These are phyloP conservation scores for Phialophora macrospora DNA, from an alignment of 2,329 filamentous ascomycete genomes.

Conservation along the genomic window DNA sequence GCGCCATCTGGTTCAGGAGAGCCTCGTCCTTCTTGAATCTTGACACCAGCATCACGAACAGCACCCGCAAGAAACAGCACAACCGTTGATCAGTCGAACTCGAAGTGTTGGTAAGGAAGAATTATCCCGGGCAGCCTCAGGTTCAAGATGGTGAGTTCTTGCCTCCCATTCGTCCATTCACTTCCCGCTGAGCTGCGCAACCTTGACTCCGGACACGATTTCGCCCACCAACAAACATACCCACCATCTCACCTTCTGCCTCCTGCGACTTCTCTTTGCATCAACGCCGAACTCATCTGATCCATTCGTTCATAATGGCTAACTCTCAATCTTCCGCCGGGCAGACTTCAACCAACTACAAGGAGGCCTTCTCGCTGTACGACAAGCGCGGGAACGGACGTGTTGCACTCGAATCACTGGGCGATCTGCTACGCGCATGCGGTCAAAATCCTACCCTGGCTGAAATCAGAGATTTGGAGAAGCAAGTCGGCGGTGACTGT, in stretches of 20 bases:
- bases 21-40: slow-evolving; percentile 15
- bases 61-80: not conserved
- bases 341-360: slow-evolving; percentile 93
- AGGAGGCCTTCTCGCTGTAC: slow-evolving; percentile 99
- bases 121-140: slow-evolving; percentile 4
- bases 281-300: not conserved
- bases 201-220: slow-evolving; percentile 19
- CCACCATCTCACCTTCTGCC: not conserved
- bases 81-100: not conserved
- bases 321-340: slow-evolving; percentile 37
- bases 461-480: slow-evolving; percentile 91
- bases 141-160: slow-evolving; percentile 34
- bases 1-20: slow-evolving; percentile 31
- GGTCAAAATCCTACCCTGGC: slow-evolving; percentile 96
- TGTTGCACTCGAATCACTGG: slow-evolving; percentile 82
- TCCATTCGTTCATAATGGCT: slow-evolving; percentile 27
- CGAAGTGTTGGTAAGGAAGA: slow-evolving; percentile 13
- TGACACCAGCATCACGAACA: slow-evolving; percentile 20
- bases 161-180: slow-evolving; percentile 30
- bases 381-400: slow-evolving; percentile 98
- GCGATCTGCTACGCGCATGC: slow-evolving; percentile 92
- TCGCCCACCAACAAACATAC: slow-evolving; percentile 8
- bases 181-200: slow-evolving; percentile 7
- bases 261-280: slow-evolving; percentile 10
- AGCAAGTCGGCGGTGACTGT: slow-evolving; percentile 89